Conservation (phyloP, 129 eudicot genomes). For the Pittosporum tobira region DNA sequence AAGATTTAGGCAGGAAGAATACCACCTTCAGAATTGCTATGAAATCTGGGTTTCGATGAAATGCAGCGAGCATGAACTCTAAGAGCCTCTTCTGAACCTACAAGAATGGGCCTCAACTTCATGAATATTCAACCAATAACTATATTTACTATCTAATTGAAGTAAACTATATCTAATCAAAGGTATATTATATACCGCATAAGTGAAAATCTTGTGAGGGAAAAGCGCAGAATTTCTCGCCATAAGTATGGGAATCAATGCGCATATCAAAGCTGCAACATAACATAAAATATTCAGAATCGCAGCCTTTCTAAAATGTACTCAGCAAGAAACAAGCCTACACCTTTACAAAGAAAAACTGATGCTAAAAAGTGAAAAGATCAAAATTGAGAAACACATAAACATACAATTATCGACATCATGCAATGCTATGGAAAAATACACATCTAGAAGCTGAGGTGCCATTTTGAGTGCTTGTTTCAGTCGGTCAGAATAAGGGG, state of each 20-base stretch:
- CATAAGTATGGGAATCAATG: conserved; percentile 77
- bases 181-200: conserved; percentile 45
- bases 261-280: conserved; percentile 82
- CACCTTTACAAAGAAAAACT: background rate
- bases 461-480: conserved; percentile 71
- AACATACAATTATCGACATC: conserved; percentile 70
- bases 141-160: background rate
- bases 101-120: conserved; percentile 6
- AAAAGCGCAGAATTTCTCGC: conserved; percentile 68
- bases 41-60: conserved; percentile 71
- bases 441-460: conserved; percentile 79
- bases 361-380: conserved; percentile 2
- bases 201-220: conserved; percentile 65
- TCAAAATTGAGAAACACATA: conserved; percentile 11
- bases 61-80: conserved; percentile 88
- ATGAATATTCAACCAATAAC: conserved; percentile 6
- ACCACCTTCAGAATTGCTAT: conserved; percentile 97
- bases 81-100: conserved; percentile 84
- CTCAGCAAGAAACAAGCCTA: background rate
- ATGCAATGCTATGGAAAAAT: conserved; percentile 65
- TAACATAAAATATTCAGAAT: conserved; percentile 16
- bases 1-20: conserved; percentile 12
- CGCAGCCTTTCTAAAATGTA: background rate
- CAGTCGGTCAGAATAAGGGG: conserved; percentile 60
- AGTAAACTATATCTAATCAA: background rate